Base-by-base conservation (phyloP, 345 rosid genomes). In the Rhizophora mangle region DNA sequence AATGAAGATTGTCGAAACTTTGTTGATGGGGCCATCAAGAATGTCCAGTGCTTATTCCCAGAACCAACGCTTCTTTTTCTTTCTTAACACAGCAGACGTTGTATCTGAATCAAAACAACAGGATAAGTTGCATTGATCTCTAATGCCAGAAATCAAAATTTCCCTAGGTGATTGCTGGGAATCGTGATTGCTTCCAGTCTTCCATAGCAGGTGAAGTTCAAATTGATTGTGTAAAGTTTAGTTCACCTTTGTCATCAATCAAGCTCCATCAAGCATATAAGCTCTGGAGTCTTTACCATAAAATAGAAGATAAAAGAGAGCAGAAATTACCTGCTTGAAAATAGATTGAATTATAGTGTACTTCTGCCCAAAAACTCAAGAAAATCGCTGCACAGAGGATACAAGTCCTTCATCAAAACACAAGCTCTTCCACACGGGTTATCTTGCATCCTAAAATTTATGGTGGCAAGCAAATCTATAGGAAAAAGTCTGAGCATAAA, bases 341-440 rank as follows among this genome's bases (percentile, higher is more conserved):
- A 81, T 88, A 83, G 74, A 94, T 88, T n/a, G 99, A 82, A 74
- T 94, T 94, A 88, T 94, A 94, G 76, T 94, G 99, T 60, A 94
- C 99, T 76, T 94, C 99, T 60, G 99, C 97, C 99, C 99, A 91
- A 65, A 94, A 94, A 76, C 99, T 94, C 74, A 91, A 66, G 78
- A 68, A 88, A 70, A 94, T 85, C 37, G 65, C 99, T 94, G 89
- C 87, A 87, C 8, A 63, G 21, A 67, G 71, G 61, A 61, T 32
- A 54, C 15, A 62, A 58, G 18, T 29, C 39, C 66, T 19, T 59
- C 24, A n/a, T 75, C 63, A 65, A 65, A 29, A 68, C 56, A 51
- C 15, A 24, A 37, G 47, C 36, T 63, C 51, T 34, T 54, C 2
- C 49, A 47, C 29, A 21, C 1, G 1, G 4, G 6, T 8, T 30